Base-by-base conservation (phyloP, 345 rosid genomes). In the Aquilaria sinensis region DNA sequence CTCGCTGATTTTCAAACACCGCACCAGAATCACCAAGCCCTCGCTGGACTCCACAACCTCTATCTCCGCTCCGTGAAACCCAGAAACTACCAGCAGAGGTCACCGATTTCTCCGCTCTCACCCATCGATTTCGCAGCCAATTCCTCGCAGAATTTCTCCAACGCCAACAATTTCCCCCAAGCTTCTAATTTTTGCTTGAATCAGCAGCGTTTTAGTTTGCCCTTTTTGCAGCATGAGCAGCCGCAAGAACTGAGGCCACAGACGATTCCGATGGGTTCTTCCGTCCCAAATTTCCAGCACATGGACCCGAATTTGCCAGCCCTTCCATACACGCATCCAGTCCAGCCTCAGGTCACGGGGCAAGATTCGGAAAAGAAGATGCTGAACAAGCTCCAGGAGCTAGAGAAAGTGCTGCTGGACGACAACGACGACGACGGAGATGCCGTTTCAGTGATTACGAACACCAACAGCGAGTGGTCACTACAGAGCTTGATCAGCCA, bases 51-150 rank as follows among this genome's bases (percentile, higher is more conserved):
- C 4, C 84, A 62, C 69, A 74, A 68, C 14, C 72, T 86, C 43
- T 71, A 82, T 64, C 75, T 75, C 46, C 92, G 99, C 53, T 83
- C 96, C 6, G 96, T 94, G 16, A 88, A 84, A 83, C 82, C 86
- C 31, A 73, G 97, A 63, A 66, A 60, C 37, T 78, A 73, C 53
- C 85, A 75, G 63, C 77, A 80, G 34, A 58, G 73, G 8, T 79
- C 86, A 2, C 76, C 87, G 33, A 70, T 76, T 6, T 76, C 89
- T 10, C 75, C 83, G 3, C 66, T 76, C 46, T 65, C 87, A 4
- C 67, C 87, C 47, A 37, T 75, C n/a, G 84, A 77, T 64, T 83
- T 83, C 56, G 70, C 85, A 9, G 60, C 67, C 31, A 70, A 57
- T 34, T 51, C 47, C 33, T 60, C 70, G 16, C 72, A 64, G 3